Percentiles rank a stretch among this genome's conserved stretches.
These are phyloP conservation scores for Russula emetica DNA, from an alignment of 768 basidiomycete species.

Conservation along the genomic window DNA sequence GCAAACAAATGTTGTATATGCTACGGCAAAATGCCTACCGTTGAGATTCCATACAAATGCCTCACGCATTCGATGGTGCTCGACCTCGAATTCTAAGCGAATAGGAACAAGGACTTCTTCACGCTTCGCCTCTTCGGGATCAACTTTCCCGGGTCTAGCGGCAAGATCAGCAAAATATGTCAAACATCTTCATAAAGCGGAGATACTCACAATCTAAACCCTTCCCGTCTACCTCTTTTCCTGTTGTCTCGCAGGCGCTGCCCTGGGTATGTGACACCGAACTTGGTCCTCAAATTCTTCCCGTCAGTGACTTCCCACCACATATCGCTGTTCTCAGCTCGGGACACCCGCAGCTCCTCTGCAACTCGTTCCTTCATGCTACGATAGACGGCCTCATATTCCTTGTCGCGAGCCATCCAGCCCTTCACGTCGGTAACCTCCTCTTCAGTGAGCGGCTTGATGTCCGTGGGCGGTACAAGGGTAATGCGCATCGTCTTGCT, in stretches of 20 bases:
- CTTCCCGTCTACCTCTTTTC: slow-evolving; percentile 59
- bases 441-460: slow-evolving; percentile 42
- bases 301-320: slow-evolving; percentile 66
- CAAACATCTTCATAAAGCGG: slow-evolving; percentile 8
- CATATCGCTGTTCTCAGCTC: slow-evolving; percentile 42
- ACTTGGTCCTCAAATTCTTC: slow-evolving; percentile 40
- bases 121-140: slow-evolving; percentile 51
- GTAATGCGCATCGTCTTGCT: slow-evolving; percentile 56
- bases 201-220: slow-evolving; percentile 68
- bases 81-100: slow-evolving; percentile 94
- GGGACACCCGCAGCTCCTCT: slow-evolving; percentile 45
- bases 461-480: slow-evolving; percentile 54
- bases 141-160: slow-evolving; percentile 56
- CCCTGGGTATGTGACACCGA: slow-evolving; percentile 54
- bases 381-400: slow-evolving; percentile 48
- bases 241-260: slow-evolving; percentile 43
- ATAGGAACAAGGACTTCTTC: slow-evolving; percentile 89
- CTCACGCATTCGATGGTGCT: slow-evolving; percentile 89
- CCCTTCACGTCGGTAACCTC: slow-evolving; percentile 52
- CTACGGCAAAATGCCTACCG: slow-evolving; percentile 48
- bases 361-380: slow-evolving; percentile 50
- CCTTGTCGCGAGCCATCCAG: slow-evolving; percentile 64
- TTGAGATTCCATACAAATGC: slow-evolving; percentile 97
- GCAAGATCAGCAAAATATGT: background rate
- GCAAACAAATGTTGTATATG: background rate